A percentile compares a stretch with the other conserved stretches of the same genome.
phyloP scores from a whole-genome alignment of 164 flowering plant genomes.

The Vitis rotundifolia region DNA sequence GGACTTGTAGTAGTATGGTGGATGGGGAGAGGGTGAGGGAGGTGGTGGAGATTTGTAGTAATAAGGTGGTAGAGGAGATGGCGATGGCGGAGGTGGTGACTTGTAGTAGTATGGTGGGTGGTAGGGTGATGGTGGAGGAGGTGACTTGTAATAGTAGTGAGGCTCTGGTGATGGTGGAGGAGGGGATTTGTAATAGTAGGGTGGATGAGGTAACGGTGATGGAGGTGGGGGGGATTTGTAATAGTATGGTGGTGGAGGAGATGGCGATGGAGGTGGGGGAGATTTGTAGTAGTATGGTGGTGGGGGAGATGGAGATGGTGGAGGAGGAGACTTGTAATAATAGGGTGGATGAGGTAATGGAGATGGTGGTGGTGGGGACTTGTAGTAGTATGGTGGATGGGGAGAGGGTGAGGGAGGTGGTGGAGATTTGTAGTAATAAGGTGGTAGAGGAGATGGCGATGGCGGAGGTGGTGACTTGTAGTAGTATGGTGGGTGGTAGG shows the following conservation, averaged over 20 bases:
- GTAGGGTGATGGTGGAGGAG: no score
- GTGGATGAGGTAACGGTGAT: slow-evolving; percentile 24
- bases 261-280: slow-evolving; percentile 11
- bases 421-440: slow-evolving; percentile 22
- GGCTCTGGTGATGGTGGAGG: no score
- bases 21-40: neutral
- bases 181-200: slow-evolving; percentile 1
- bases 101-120: no score
- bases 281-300: neutral
- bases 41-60: slow-evolving; percentile 38
- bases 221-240: neutral
- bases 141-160: no score
- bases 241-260: no score
- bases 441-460: slow-evolving; percentile 9
- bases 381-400: slow-evolving; percentile 19
- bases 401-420: slow-evolving; percentile 30
- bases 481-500: neutral
- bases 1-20: slow-evolving; percentile 14
- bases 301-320: slow-evolving; percentile 12
- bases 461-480: no score
- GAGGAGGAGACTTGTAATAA: slow-evolving; percentile 18
- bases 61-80: slow-evolving; percentile 22
- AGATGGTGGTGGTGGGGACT: no score
- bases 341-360: no score
- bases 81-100: slow-evolving; percentile 32